Evolutionary conservation across 2,329 filamentous ascomycete species (phyloP).

Genomic region (Apiospora marii): DNA sequence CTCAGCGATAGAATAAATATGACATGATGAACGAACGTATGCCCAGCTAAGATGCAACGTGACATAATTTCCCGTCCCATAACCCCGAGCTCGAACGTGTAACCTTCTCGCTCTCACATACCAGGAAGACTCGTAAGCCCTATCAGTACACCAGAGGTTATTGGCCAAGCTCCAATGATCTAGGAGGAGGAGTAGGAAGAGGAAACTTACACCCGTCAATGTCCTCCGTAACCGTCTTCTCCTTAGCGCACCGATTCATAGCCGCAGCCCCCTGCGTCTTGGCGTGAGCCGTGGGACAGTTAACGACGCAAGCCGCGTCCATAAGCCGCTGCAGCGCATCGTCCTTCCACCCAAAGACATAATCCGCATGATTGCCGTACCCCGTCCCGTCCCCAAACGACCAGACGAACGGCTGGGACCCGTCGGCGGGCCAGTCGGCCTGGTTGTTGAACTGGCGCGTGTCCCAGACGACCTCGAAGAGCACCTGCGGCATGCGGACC

Average conservation of each 20-base stretch:
- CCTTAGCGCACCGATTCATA: conserved; percentile 35
- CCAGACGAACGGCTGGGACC: conserved; percentile 42
- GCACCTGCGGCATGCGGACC: conserved; percentile 48
- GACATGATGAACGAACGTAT: neutral
- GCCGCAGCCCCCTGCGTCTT: conserved; percentile 32
- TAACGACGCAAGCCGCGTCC: conserved; percentile 45
- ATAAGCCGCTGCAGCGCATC: conserved; percentile 42
- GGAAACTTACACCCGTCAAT: conserved; percentile 37
- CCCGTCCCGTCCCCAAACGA: conserved; percentile 41
- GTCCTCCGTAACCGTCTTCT: conserved; percentile 33
- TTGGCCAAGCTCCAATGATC: neutral
- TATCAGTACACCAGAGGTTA: neutral
- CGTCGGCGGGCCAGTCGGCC: conserved; percentile 45
- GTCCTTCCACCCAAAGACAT: conserved; percentile 46
- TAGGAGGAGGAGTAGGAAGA: neutral
- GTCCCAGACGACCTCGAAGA: conserved; percentile 53
- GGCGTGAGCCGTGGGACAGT: conserved; percentile 37
- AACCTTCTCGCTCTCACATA: neutral
- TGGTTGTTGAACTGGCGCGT: conserved; percentile 44
- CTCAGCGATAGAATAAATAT: neutral
- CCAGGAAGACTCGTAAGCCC: conserved; percentile 12
- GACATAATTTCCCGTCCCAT: neutral
- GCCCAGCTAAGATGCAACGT: neutral
- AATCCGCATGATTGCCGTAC: conserved; percentile 46
- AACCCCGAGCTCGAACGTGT: neutral